phyloP scores from a whole-genome alignment of 192 early-diverging fungal species.

The Rhizoclosmatium globosum region DNA sequence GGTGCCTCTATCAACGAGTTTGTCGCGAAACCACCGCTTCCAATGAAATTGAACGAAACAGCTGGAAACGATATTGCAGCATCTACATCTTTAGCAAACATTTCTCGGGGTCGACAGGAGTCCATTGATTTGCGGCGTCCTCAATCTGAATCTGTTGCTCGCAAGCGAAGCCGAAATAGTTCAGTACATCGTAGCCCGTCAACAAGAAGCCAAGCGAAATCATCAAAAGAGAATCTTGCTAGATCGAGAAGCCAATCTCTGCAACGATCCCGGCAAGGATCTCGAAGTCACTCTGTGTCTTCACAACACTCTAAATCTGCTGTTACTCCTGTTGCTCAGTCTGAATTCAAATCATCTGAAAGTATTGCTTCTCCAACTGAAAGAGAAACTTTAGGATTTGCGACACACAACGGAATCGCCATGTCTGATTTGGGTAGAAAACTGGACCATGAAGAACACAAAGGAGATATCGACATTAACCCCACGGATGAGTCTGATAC shows the following conservation, averaged over 20 bases:
- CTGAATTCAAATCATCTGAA: too few relatives aligned
- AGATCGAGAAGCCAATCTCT: neutral
- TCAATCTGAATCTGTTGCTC: slow-evolving; percentile 13
- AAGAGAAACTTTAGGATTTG: too few relatives aligned
- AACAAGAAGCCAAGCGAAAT: slow-evolving; percentile 6
- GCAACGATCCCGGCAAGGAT: neutral
- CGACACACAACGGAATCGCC: too few relatives aligned
- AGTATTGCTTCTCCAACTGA: too few relatives aligned
- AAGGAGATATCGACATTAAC: too few relatives aligned
- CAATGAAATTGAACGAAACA: neutral
- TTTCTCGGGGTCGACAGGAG: neutral
- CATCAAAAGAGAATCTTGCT: neutral
- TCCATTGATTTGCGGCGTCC: slow-evolving; percentile 8
- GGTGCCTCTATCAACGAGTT: neutral
- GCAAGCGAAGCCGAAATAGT: slow-evolving; percentile 24
- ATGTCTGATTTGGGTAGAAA: too few relatives aligned
- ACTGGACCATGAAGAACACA: too few relatives aligned
- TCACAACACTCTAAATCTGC: neutral
- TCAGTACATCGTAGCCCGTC: slow-evolving; percentile 19
- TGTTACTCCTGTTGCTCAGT: too few relatives aligned
- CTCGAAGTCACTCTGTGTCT: neutral
- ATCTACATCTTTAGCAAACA: slow-evolving; percentile 5
- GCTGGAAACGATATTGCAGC: neutral
- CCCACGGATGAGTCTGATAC: too few relatives aligned
- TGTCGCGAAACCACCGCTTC: slow-evolving; percentile 1